Evolutionary conservation across 2,329 filamentous ascomycete species (phyloP), one percentile per base, ranked within the genome.

Genomic region (Dactylellina leptospora): DNA sequence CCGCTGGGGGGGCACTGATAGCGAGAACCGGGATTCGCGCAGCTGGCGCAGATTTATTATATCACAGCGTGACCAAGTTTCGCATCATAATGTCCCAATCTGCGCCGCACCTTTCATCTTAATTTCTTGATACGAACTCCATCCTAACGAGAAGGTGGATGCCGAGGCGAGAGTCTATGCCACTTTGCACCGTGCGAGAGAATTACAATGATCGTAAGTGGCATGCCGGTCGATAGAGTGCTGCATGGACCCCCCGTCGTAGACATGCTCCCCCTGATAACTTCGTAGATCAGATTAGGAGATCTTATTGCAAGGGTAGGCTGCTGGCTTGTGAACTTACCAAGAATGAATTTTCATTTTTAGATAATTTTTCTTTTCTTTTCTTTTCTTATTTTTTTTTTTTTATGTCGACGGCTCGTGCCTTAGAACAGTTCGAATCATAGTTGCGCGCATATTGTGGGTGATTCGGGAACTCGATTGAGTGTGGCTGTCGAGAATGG

Each of bases 221-320:
- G 66, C 33, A 71, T 71, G 51, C 58, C 33, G 58, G 20, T 44
- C 40, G 63, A 50, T 63, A 51, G 56, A 30, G 22, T 48, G 44
- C 58, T 51, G n/a, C n/a, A n/a, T n/a, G n/a, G n/a, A n/a, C n/a
- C n/a, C n/a, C n/a, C n/a, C n/a, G n/a, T 22, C 53, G 44, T 58
- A 11, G 25, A 56, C n/a, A 53, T 27, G 56, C 58, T 59, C 25
- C 42, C 48, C 45, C 42, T 4, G 18, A n/a, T n/a, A n/a, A n/a
- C n/a, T n/a, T n/a, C 23, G 44, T 58, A 58, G 45, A 59, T 63
- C 66, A 63, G 66, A 58, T 71, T 62, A 22, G 66, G 40, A 50
- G 48, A 70, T 71, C 66, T 22, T 47, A 54, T 63, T 23, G n/a
- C 40, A 44, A 36, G 58, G 48, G 30, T 38, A 51, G 55, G 28